phyloP scores from a whole-genome alignment of 1,139 yeast genomes.

The Magnusiomyces paraingens region DNA sequence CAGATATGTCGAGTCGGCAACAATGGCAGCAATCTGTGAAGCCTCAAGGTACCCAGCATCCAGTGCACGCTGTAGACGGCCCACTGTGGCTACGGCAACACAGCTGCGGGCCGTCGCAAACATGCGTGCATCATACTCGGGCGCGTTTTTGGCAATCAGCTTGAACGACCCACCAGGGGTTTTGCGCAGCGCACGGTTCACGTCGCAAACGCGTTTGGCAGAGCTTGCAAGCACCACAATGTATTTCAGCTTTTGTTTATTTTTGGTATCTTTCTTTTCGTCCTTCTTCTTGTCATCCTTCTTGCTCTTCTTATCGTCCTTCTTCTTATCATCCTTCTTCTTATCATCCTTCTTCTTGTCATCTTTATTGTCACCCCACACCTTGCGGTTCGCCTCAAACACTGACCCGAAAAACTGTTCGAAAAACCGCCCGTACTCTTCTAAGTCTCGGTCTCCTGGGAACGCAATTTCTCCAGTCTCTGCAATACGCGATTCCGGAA shows the following conservation, averaged over 20 bases:
- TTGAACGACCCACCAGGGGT: conserved; percentile 46
- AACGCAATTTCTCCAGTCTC: conserved; percentile 46
- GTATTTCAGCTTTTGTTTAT: conserved; percentile 21
- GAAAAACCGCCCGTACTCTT: conserved; percentile 43
- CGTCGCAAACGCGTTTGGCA: conserved; percentile 68
- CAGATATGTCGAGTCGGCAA: conserved; percentile 59
- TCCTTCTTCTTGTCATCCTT: conserved; percentile 8
- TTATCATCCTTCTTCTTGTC: conserved; percentile 4
- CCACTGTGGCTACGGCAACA: conserved; percentile 61
- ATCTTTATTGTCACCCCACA: conserved; percentile 5
- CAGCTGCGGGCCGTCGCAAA: conserved; percentile 46
- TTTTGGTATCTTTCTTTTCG: conserved; percentile 21
- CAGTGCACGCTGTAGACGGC: conserved; percentile 48
- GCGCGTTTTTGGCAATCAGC: conserved; percentile 59
- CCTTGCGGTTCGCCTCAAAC: conserved; percentile 1
- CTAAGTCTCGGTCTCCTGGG: conserved; percentile 39
- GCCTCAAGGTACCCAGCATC: conserved; percentile 37
- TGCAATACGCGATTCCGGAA: conserved; percentile 44
- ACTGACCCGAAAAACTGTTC: conserved; percentile 17
- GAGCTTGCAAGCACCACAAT: conserved; percentile 59
- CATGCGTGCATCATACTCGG: conserved; percentile 50
- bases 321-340: not conserved
- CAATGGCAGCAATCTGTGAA: conserved; percentile 38
- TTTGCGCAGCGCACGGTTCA: conserved; percentile 49
- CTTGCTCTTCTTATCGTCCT: conserved; percentile 8